Evolutionary conservation across 78 protist species (phyloP).

Genomic region (Guillardia theta): DNA sequence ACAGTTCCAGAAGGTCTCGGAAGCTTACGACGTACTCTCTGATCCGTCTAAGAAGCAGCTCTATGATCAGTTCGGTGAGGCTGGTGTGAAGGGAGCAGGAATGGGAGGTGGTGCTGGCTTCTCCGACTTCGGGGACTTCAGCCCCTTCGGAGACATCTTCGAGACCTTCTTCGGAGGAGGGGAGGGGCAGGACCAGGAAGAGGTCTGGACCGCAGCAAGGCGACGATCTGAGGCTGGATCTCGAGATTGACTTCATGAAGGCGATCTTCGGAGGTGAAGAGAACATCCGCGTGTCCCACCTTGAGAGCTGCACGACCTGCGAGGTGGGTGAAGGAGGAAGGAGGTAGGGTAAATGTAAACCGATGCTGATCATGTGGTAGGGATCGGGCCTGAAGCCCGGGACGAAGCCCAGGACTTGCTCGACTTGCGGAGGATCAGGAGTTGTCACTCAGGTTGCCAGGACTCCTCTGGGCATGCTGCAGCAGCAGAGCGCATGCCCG

Average conservation of each 20-base stretch:
- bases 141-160: conserved; percentile 57
- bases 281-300: conserved; percentile 41
- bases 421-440: conserved; percentile 40
- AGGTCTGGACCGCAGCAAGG: background rate
- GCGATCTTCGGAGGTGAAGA: conserved; percentile 45
- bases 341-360: no score
- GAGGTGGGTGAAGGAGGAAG: background rate
- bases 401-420: background rate
- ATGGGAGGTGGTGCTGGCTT: conserved; percentile 26
- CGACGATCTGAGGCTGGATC: conserved; percentile 40
- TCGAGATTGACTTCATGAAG: conserved; percentile 46
- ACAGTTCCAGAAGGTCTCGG: conserved; percentile 31
- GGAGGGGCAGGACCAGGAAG: background rate
- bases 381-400: conserved; percentile 52
- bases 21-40: conserved; percentile 53
- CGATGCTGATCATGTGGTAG: background rate
- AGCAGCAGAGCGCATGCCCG: background rate
- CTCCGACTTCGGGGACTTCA: conserved; percentile 37
- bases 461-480: background rate
- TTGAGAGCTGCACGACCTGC: conserved; percentile 39
- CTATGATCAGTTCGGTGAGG: conserved; percentile 59
- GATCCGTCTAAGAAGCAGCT: background rate
- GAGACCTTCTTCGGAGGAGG: conserved; percentile 45
- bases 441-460: background rate
- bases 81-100: conserved; percentile 31